A percentile compares a stretch with the other conserved stretches of the same genome.
These are phyloP conservation scores for Berberis vulgaris DNA, from an alignment of 164 flowering plant species.

Conservation along the genomic window DNA sequence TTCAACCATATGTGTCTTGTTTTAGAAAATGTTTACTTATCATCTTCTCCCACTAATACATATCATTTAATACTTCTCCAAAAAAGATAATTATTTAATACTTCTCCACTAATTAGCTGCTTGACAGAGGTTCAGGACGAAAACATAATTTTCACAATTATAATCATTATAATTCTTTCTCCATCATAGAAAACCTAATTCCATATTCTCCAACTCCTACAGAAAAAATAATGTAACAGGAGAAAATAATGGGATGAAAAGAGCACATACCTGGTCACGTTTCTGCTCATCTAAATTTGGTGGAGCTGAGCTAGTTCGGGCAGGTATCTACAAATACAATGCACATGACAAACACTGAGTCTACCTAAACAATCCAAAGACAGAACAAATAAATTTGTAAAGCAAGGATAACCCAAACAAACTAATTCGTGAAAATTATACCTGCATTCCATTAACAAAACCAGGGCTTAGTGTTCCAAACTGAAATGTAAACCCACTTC, in stretches of 20 bases:
- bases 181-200: background rate
- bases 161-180: too few species aligned
- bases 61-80: too few species aligned
- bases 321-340: slow-evolving; percentile 58
- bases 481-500: slow-evolving; percentile 41
- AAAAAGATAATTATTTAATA: too few species aligned
- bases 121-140: too few species aligned
- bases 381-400: background rate
- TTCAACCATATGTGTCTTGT: too few species aligned
- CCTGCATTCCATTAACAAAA: slow-evolving; percentile 69
- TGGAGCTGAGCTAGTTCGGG: slow-evolving; percentile 93
- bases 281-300: slow-evolving; percentile 94
- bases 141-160: too few species aligned
- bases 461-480: slow-evolving; percentile 73
- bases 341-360: background rate
- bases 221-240: too few species aligned
- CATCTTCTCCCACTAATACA: too few species aligned
- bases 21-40: too few species aligned
- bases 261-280: slow-evolving; percentile 56
- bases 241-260: background rate
- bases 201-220: too few species aligned
- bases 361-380: background rate
- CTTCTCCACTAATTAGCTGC: too few species aligned
- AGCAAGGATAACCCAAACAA: background rate
- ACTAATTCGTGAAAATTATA: slow-evolving; percentile 8